phyloP scores from a whole-genome alignment of 2,329 filamentous ascomycete genomes.

The Aspergillus thermomutatus region DNA sequence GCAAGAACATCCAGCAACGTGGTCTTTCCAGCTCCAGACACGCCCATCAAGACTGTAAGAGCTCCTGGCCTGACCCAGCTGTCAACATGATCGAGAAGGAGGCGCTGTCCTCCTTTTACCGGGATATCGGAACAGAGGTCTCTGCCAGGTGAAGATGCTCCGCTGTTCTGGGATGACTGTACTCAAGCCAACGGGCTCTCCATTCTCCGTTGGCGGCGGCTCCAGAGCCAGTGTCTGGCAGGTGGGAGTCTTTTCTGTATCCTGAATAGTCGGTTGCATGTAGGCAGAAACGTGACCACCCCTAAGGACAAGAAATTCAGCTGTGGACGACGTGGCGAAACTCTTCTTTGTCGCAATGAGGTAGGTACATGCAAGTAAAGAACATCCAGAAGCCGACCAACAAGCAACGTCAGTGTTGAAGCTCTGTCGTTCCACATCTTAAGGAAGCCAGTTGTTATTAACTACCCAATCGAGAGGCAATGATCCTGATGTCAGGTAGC shows the following conservation, averaged over 20 bases:
- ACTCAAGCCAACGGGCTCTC: conserved; percentile 6
- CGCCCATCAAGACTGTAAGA: conserved; percentile 53
- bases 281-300: conserved; percentile 50
- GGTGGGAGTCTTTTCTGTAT: conserved; percentile 14
- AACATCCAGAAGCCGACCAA: conserved; percentile 64
- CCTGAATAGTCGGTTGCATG: conserved; percentile 24
- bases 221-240: conserved; percentile 14
- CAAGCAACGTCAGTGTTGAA: conserved; percentile 63
- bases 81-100: conserved; percentile 53
- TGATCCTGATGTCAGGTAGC: conserved; percentile 6
- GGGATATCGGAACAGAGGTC: conserved; percentile 55
- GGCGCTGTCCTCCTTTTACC: conserved; percentile 49
- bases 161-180: conserved; percentile 31
- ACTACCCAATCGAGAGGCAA: neutral
- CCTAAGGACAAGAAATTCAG: conserved; percentile 67
- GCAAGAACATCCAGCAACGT: conserved; percentile 58
- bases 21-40: conserved; percentile 61
- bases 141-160: conserved; percentile 50
- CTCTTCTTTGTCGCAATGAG: conserved; percentile 63
- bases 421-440: conserved; percentile 70
- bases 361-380: conserved; percentile 63
- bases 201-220: conserved; percentile 9
- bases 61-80: conserved; percentile 49
- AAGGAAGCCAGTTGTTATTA: conserved; percentile 12
- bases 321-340: conserved; percentile 59